phyloP scores from a whole-genome alignment of 2,329 filamentous ascomycete genomes.

The Penicillium glabrum region DNA sequence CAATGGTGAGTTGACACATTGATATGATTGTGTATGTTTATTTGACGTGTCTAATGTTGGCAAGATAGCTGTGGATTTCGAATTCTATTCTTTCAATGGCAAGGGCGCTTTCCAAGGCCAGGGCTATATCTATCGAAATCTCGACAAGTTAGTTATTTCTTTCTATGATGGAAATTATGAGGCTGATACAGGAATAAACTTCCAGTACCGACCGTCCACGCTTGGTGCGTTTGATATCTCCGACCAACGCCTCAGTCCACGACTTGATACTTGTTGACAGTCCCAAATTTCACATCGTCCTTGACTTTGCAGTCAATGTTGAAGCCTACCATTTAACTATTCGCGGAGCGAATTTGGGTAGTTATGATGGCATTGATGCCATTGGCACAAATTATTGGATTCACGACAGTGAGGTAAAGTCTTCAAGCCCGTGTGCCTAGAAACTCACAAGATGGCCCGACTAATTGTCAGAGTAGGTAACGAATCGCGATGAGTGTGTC shows the following conservation, averaged over 20 bases:
- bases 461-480: constrained; percentile 21
- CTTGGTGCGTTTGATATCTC: constrained; percentile 25
- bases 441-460: not conserved
- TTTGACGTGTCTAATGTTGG: not conserved
- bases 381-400: constrained; percentile 39
- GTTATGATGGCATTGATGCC: constrained; percentile 40
- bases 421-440: not conserved
- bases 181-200: not conserved
- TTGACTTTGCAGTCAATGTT: constrained; percentile 37
- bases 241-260: constrained; percentile 28
- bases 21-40: too few species aligned
- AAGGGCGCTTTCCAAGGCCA: constrained; percentile 37
- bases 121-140: constrained; percentile 33
- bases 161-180: not conserved
- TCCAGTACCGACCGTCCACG: constrained; percentile 17
- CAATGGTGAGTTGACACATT: constrained; percentile 20
- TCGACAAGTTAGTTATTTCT: constrained; percentile 25
- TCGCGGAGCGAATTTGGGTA: constrained; percentile 37
- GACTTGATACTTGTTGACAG: constrained; percentile 35
- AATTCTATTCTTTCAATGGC: constrained; percentile 37
- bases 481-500: constrained; percentile 41
- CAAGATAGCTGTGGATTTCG: constrained; percentile 30
- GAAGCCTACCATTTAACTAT: constrained; percentile 41
- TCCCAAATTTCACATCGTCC: constrained; percentile 39
- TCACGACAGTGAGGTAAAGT: constrained; percentile 34